Evolutionary conservation across 2,329 filamentous ascomycete genomes (phyloP).

Genomic region (Macrophomina tecta): DNA sequence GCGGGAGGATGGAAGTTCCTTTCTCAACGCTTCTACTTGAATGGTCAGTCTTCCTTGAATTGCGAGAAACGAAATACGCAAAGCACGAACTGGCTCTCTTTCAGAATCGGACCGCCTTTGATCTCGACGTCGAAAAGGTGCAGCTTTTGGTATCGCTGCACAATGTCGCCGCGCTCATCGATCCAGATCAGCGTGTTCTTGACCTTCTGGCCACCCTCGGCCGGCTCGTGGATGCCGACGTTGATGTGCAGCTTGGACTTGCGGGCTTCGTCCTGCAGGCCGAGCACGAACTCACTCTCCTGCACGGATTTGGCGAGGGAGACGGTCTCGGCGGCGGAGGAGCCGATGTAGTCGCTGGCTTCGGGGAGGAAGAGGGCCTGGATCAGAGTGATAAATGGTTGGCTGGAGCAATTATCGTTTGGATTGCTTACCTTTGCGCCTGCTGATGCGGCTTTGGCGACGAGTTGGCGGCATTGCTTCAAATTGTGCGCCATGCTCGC

Average conservation of each 20-base stretch:
- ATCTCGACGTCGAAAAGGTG: conserved; percentile 83
- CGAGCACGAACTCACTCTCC: conserved; percentile 75
- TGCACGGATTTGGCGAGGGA: conserved; percentile 71
- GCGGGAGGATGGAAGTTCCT: conserved; percentile 67
- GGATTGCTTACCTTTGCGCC: conserved; percentile 71
- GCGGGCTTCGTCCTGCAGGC: conserved; percentile 72
- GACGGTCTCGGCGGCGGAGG: conserved; percentile 70
- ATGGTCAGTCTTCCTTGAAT: not conserved
- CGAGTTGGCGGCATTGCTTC: conserved; percentile 73
- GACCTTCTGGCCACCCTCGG: conserved; percentile 57
- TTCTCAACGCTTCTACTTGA: conserved; percentile 64
- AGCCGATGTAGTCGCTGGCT: conserved; percentile 86
- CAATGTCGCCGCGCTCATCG: conserved; percentile 63
- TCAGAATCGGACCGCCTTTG: conserved; percentile 62
- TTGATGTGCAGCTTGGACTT: conserved; percentile 73
- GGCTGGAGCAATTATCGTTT: too few species aligned
- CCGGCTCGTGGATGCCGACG: conserved; percentile 85
- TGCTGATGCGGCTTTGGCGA: conserved; percentile 73
- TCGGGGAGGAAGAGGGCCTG: conserved; percentile 89
- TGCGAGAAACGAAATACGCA: not conserved
- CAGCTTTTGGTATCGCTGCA: conserved; percentile 80
- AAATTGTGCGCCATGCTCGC: conserved; percentile 79
- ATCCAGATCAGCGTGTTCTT: conserved; percentile 74
- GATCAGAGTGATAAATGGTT: not conserved
- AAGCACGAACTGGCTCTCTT: conserved; percentile 60